Conservation (phyloP, 106 monocot species). For the Dactylorhiza incarnata region DNA sequence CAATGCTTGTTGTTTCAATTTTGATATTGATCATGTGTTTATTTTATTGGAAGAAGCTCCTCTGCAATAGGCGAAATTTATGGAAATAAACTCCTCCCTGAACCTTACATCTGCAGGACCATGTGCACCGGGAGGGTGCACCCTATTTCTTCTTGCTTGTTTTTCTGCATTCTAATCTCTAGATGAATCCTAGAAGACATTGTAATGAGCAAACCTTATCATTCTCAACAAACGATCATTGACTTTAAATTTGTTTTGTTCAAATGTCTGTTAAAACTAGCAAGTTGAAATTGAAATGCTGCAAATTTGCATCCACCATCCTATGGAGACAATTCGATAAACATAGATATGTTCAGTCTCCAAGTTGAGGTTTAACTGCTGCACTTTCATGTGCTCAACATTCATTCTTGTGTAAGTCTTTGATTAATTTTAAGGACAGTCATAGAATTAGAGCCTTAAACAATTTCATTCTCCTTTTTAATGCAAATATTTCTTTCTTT, state of each 20-base stretch:
- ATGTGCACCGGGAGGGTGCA: too few relatives aligned
- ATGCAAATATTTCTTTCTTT: neutral
- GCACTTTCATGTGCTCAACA: slow-evolving; percentile 1
- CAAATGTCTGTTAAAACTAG: neutral
- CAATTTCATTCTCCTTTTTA: neutral
- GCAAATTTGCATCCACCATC: too few relatives aligned
- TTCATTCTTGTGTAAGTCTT: neutral
- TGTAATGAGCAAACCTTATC: neutral
- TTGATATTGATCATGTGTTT: too few relatives aligned
- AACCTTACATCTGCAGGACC: too few relatives aligned
- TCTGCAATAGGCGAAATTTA: too few relatives aligned
- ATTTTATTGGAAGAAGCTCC: too few relatives aligned
- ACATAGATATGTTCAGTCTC: too few relatives aligned
- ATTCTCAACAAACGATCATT: neutral
- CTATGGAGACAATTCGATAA: too few relatives aligned
- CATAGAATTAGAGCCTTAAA: neutral
- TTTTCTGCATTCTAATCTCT: neutral
- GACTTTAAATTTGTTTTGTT: neutral
- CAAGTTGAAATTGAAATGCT: neutral
- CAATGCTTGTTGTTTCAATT: too few relatives aligned
- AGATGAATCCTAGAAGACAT: neutral
- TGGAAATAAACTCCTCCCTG: too few relatives aligned
- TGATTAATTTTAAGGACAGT: neutral
- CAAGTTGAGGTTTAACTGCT: neutral
- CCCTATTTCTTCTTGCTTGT: neutral